Percentiles rank a stretch among this genome's conserved stretches.
Evolutionary conservation across 768 basidiomycete species (phyloP).

Genomic region (Rhodosporidiobolus sp.): DNA sequence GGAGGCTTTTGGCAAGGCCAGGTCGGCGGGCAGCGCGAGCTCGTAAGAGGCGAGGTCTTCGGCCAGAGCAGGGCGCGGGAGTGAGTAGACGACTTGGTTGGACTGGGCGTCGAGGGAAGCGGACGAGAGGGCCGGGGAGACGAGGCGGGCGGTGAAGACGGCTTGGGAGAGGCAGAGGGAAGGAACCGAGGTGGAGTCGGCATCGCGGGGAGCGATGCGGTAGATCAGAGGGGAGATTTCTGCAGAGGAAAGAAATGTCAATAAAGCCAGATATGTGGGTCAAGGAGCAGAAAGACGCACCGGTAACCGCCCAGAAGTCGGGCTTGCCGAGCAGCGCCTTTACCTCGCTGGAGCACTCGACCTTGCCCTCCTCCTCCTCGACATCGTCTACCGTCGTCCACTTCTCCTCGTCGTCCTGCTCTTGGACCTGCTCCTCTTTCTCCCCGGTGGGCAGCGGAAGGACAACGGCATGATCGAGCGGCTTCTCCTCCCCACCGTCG

Average conservation of each 20-base stretch:
- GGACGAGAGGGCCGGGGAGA: neutral
- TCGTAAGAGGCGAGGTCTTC: neutral
- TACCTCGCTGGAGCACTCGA: conserved; percentile 1
- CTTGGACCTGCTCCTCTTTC: too few species aligned
- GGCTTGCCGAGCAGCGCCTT: neutral
- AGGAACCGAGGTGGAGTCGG: neutral
- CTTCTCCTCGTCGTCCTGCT: neutral
- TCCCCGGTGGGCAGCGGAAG: neutral
- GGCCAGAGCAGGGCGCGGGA: neutral
- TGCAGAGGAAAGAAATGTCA: neutral
- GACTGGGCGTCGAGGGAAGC: neutral
- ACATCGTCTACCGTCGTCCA: neutral
- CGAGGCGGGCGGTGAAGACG: conserved; percentile 32
- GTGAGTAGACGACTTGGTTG: conserved; percentile 3
- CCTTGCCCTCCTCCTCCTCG: neutral
- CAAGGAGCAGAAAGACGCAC: neutral
- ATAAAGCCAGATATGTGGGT: too few species aligned
- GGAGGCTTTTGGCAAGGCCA: neutral
- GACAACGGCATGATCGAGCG: neutral
- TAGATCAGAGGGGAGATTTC: neutral
- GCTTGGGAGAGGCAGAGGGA: conserved; percentile 24
- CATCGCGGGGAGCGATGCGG: conserved; percentile 1
- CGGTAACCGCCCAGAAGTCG: conserved; percentile 6
- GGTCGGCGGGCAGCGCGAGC: neutral
- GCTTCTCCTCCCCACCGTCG: neutral